phyloP scores from a whole-genome alignment of 2,329 filamentous ascomycete species.

The Pseudopyrenochaeta lycopersici region DNA sequence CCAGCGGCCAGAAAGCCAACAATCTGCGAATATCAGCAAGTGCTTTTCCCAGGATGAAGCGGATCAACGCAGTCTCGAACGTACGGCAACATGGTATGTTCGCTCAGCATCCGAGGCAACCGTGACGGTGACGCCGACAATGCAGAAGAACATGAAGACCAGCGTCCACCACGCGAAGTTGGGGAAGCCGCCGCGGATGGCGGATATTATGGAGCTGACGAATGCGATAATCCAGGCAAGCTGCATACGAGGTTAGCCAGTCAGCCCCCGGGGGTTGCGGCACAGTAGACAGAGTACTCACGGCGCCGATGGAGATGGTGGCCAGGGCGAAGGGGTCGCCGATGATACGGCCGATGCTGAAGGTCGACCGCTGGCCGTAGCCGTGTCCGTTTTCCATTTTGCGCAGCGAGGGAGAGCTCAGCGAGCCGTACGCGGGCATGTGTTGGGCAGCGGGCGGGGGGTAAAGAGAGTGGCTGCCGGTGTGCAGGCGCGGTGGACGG shows the following conservation, averaged over 20 bases:
- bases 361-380: conserved; percentile 57
- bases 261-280: conserved; percentile 10
- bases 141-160: conserved; percentile 85
- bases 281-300: conserved; percentile 61
- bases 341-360: conserved; percentile 87
- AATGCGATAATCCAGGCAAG: conserved; percentile 96
- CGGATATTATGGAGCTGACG: conserved; percentile 81
- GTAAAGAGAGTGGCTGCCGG: conserved; percentile 7
- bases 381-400: conserved; percentile 79
- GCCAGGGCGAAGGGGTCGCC: conserved; percentile 96
- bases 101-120: conserved; percentile 84
- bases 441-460: conserved; percentile 57
- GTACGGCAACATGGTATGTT: conserved; percentile 87
- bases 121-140: conserved; percentile 80
- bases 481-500: background rate
- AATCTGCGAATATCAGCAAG: conserved; percentile 60
- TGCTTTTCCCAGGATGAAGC: too few relatives aligned
- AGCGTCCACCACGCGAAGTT: conserved; percentile 93
- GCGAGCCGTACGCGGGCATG: conserved; percentile 79
- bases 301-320: conserved; percentile 88
- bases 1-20: conserved; percentile 87
- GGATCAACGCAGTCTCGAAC: conserved; percentile 30
- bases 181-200: conserved; percentile 69
- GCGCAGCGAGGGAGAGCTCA: conserved; percentile 75
- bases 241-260: conserved; percentile 59